Evolutionary conservation across 768 basidiomycete genomes (phyloP), one percentile per base, ranked within the genome.

Genomic region (Imleria badia): DNA sequence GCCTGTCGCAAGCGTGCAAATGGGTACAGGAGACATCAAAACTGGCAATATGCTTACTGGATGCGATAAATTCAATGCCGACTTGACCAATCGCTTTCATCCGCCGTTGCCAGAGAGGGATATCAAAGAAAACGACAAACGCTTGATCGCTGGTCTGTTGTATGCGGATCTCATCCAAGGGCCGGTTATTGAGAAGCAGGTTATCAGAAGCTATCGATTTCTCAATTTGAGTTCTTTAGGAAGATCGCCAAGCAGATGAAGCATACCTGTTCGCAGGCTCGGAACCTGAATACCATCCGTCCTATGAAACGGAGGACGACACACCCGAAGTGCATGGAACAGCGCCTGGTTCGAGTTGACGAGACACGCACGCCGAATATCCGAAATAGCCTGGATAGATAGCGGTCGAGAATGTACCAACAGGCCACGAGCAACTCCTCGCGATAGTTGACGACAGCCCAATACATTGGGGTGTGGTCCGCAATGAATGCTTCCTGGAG

Each of bases 311-410:
- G 67, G 67, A 17, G 59, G 59, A 19, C 47, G 43, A 23, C 62
- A 47, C 15, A 58, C 52, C 20, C 66, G 69, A 33, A 71, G 58
- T 5, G 58, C 59, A 20, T 72, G 69, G 34, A 71, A 71, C 17
- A 71, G 45, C 1, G 15, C 19, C 41, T 72, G 69, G 36, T 72
- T 65, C 9, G 65, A 63, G 38, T 47, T 57, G 11, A 61, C 53
- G 13, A 89, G 73, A 62, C 89, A 91, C 1, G 86, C 88, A 3
- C 79, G 75, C 8, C 87, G 81, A 40, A 89, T 75, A 23, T 91
- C 89, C 6, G 78, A 77, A 11, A 83, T 73, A 1, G 84, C 81
- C 26, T 53, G 60, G 4, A 62, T 33, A 3, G 68, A 61, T 11
- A 81, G 60, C 8, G 79, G 78, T 0, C 75, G 45, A 0, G 86